Evolutionary conservation across 768 basidiomycete genomes (phyloP).

Genomic region (Postia placenta): DNA sequence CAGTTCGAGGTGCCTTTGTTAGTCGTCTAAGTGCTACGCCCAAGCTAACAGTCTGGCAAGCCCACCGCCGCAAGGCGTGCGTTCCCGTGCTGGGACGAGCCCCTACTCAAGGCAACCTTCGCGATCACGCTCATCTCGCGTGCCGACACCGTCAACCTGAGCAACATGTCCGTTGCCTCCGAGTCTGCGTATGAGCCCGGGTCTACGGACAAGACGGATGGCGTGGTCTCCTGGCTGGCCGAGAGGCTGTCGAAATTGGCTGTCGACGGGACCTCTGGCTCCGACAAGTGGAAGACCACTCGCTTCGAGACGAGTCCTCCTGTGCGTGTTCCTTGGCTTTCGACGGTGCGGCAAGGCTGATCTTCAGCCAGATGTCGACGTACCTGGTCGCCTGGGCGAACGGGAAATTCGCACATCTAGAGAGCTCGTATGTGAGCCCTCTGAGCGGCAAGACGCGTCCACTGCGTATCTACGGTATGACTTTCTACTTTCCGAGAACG

Average conservation of each 20-base stretch:
- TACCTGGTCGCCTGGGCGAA: conserved; percentile 89
- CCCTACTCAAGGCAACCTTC: conserved; percentile 81
- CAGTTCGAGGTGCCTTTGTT: conserved; percentile 69
- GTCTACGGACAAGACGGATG: conserved; percentile 1
- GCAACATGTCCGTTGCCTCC: conserved; percentile 80
- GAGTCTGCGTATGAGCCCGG: conserved; percentile 42
- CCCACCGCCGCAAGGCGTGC: conserved; percentile 80
- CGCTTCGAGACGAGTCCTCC: conserved; percentile 76
- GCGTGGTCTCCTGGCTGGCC: conserved; percentile 15
- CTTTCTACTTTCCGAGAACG: not conserved
- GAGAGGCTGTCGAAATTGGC: conserved; percentile 30
- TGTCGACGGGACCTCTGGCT: conserved; percentile 24
- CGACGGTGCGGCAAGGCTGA: no score
- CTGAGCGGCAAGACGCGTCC: conserved; percentile 76
- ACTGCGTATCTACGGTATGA: conserved; percentile 72
- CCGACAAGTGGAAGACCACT: conserved; percentile 70
- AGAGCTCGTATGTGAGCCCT: conserved; percentile 72
- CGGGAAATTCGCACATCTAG: conserved; percentile 67
- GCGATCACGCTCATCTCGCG: conserved; percentile 75
- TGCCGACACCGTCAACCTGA: conserved; percentile 65
- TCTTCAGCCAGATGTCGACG: conserved; percentile 78
- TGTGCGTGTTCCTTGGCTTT: conserved; percentile 31
- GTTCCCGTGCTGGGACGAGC: conserved; percentile 94
- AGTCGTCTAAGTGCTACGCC: not conserved
- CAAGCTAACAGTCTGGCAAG: conserved; percentile 28